Conservation (phyloP, 106 monocot species). For the Acorus gramineus region DNA sequence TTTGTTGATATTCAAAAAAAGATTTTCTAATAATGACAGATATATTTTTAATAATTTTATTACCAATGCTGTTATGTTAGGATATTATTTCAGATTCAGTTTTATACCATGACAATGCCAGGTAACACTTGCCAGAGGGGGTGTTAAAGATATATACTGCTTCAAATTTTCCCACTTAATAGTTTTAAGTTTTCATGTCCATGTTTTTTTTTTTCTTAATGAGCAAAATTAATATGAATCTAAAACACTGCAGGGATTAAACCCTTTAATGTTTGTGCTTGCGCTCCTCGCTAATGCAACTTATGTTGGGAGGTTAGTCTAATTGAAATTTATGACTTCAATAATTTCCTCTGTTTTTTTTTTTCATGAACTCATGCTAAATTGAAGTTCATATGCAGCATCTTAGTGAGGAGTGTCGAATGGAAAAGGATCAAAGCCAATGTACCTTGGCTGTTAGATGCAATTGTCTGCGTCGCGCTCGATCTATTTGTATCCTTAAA, state of each 20-base stretch:
- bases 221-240: too few relatives aligned
- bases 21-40: too few relatives aligned
- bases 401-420: constrained; percentile 53
- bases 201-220: too few relatives aligned
- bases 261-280: constrained; percentile 65
- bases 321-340: not conserved
- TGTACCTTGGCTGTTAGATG: constrained; percentile 65
- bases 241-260: constrained; percentile 38
- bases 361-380: not conserved
- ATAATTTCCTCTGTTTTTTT: constrained; percentile 7
- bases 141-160: too few relatives aligned
- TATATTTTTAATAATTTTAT: too few relatives aligned
- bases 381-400: constrained; percentile 25
- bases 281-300: constrained; percentile 59
- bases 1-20: too few relatives aligned
- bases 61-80: too few relatives aligned
- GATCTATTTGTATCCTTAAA: constrained; percentile 60
- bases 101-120: too few relatives aligned
- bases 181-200: too few relatives aligned
- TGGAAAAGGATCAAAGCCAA: constrained; percentile 50
- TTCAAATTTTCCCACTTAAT: too few relatives aligned
- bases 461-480: constrained; percentile 55
- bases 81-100: too few relatives aligned
- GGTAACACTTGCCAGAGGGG: too few relatives aligned
- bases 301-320: constrained; percentile 53